Evolutionary conservation across 331 rosid species (phyloP).

Genomic region (Stylosanthes scabra): DNA sequence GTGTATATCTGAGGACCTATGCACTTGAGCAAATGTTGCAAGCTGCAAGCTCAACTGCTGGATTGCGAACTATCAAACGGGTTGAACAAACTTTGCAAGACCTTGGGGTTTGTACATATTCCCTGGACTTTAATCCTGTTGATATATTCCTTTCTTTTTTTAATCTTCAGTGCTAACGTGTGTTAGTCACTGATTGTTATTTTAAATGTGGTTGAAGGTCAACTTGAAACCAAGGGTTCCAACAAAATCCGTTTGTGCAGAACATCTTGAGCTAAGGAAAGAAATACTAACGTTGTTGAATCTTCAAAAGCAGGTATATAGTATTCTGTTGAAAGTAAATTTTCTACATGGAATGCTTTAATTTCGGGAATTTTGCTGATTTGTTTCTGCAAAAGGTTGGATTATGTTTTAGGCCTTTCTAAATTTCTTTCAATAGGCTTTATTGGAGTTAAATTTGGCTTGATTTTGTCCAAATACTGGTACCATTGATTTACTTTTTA

Average conservation of each 20-base stretch:
- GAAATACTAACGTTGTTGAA: conserved; percentile 92
- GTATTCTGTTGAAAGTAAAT: conserved; percentile 10
- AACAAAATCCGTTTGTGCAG: conserved; percentile 93
- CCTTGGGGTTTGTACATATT: conserved; percentile 77
- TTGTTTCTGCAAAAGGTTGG: too few relatives aligned
- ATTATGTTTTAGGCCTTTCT: too few relatives aligned
- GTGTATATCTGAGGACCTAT: conserved; percentile 89
- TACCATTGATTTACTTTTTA: conserved; percentile 24
- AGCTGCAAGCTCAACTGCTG: conserved; percentile 90
- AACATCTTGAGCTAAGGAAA: conserved; percentile 93
- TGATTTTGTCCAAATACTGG: too few relatives aligned
- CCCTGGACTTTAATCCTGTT: conserved; percentile 28
- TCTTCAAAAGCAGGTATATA: conserved; percentile 94
- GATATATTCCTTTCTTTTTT: conserved; percentile 26
- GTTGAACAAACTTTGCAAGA: conserved; percentile 98
- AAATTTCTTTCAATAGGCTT: too few relatives aligned
- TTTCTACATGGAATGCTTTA: conserved; percentile 15
- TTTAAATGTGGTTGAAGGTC: conserved; percentile 56
- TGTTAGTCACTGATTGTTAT: conserved; percentile 8
- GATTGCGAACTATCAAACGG: conserved; percentile 94
- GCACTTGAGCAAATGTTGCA: conserved; percentile 98
- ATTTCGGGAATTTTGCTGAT: not conserved
- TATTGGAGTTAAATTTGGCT: too few relatives aligned
- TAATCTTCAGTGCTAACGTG: not conserved
- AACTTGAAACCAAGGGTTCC: conserved; percentile 97